Base-by-base conservation (phyloP, 2,329 filamentous ascomycete genomes). In the Lomentospora prolificans region DNA sequence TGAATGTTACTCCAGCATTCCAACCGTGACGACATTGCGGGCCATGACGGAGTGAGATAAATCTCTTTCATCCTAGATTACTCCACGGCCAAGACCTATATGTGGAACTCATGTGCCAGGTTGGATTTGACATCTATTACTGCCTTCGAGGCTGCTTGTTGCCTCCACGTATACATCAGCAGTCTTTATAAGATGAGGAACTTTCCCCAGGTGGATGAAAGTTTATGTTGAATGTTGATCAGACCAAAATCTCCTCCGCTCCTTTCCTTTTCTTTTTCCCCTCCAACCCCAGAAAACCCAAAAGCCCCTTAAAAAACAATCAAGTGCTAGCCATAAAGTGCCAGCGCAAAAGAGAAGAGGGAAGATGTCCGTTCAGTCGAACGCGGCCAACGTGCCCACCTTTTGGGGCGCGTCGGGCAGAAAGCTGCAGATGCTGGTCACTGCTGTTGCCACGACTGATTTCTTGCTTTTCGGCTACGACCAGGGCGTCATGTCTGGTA, bases 391-490 rank as follows among this genome's bases (percentile, higher is more conserved):
- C 25, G 24, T 55, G 5, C 77, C 78, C 53, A 75, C 64, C 17
- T 85, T 75, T 64, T 76, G 79, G 65, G 82, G 82, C 67, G 71
- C 85, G 58, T 77, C 76, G 33, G 84, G 84, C 65, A 74, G 72
- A 61, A 71, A 70, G 36, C 73, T 86, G 55, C 79, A 77, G 17
- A 62, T 83, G 58, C 70, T 76, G 39, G 75, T 86, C 50, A 83
- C 83, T 1, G 75, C 77, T n/a, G 75, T 86, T 25, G 81, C 82
- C 3, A 85, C 82, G 0, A 82, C 80, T 52, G 82, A 80, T 22
- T 84, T 84, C 69, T 65, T 83, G 27, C 73, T 81, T n/a, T 81
- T 80, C 58, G 78, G 78, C 56, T 81, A 81, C 63, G 78, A 81
- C 58, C 79, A 75, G 65, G 72, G 75, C 60, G 73, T 76, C 39